These are phyloP conservation scores for Cytospora paraplurivora DNA, from an alignment of 2,329 filamentous ascomycete genomes.

Conservation along the genomic window DNA sequence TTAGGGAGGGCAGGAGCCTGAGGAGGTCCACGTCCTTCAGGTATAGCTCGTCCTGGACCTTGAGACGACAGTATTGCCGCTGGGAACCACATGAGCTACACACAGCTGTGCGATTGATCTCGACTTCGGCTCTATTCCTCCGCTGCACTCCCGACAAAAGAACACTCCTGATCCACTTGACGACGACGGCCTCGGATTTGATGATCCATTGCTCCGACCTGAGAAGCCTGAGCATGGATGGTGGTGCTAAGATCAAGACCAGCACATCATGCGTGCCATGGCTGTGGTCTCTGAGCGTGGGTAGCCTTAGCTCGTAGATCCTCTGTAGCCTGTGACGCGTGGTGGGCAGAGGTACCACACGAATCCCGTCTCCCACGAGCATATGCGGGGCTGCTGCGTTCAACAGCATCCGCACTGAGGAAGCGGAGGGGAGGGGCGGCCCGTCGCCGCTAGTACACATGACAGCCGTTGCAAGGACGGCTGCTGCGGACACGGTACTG, in stretches of 20 bases:
- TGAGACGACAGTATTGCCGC: neutral
- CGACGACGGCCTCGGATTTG: conserved; percentile 47
- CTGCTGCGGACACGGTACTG: neutral
- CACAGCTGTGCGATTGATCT: neutral
- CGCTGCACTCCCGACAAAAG: conserved; percentile 3
- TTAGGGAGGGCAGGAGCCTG: conserved; percentile 43
- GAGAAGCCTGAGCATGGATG: conserved; percentile 46
- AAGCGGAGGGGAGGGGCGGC: conserved; percentile 26
- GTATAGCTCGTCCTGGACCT: neutral
- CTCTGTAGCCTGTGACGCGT: conserved; percentile 40
- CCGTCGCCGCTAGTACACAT: neutral
- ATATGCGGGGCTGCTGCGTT: conserved; percentile 36
- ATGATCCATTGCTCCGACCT: conserved; percentile 50
- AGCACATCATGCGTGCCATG: conserved; percentile 39
- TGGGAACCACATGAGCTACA: neutral
- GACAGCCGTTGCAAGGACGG: neutral
- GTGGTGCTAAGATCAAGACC: conserved; percentile 47
- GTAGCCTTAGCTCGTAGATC: conserved; percentile 46
- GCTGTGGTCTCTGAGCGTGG: conserved; percentile 18
- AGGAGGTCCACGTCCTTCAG: conserved; percentile 33
- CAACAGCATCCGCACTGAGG: conserved; percentile 42
- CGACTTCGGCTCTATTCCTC: neutral
- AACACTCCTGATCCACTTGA: conserved; percentile 47
- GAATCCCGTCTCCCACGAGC: conserved; percentile 38
- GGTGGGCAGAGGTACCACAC: conserved; percentile 38